Conservation (phyloP, 1,284 basidiomycete species). For the Puccinia horiana region DNA sequence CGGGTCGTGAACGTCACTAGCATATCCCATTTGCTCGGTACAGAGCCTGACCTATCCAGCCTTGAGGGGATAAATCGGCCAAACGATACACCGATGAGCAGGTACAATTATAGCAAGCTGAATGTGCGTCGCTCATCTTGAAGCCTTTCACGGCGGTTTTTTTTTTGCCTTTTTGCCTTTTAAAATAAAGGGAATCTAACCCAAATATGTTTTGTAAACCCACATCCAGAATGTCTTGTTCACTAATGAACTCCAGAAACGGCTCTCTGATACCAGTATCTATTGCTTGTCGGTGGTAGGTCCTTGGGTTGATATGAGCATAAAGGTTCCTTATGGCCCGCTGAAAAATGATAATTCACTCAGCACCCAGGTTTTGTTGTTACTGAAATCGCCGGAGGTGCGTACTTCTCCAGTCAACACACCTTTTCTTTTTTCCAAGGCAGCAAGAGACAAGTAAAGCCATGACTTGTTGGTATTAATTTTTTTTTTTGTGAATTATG, state of each 20-base stretch:
- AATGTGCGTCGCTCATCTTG: slow-evolving; percentile 9
- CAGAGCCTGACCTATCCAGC: not conserved
- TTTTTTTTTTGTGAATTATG: no score
- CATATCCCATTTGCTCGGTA: not conserved
- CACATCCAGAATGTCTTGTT: slow-evolving; percentile 38
- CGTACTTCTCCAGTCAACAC: not conserved
- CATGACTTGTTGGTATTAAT: not conserved
- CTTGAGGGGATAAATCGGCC: slow-evolving; percentile 12
- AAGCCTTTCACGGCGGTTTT: not conserved
- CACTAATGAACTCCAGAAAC: slow-evolving; percentile 34
- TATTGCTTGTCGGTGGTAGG: slow-evolving; percentile 32
- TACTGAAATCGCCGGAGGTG: slow-evolving; percentile 4
- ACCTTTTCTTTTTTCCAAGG: not conserved
- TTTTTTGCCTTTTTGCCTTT: not conserved
- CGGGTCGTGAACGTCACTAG: slow-evolving; percentile 33
- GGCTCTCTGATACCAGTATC: slow-evolving; percentile 9
- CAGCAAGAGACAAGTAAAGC: not conserved
- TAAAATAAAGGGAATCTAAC: not conserved
- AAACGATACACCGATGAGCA: not conserved
- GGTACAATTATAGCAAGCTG: slow-evolving; percentile 27
- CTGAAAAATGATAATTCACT: not conserved
- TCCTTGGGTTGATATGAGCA: no score
- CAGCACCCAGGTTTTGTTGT: slow-evolving; percentile 40
- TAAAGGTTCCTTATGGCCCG: not conserved
- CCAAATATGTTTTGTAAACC: not conserved